Base-by-base conservation (phyloP, 2,329 filamentous ascomycete genomes). In the Helotiales sp. region DNA sequence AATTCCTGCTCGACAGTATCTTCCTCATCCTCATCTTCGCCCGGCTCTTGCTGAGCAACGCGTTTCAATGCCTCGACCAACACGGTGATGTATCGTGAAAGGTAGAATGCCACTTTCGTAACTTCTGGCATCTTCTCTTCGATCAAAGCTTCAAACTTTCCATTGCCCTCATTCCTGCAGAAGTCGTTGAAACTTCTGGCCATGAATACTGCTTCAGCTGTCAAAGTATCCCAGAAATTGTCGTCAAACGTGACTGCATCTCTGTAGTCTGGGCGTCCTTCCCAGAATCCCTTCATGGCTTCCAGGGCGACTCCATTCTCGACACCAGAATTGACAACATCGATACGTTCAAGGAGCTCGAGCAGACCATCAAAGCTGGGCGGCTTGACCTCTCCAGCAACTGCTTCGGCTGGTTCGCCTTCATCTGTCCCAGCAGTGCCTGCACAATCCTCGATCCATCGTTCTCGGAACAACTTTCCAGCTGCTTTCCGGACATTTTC, bases 371-470 rank as follows among this genome's bases (percentile, higher is more conserved):
- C 88, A 9, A 95, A 82, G 59, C 81, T 93, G 0, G 90, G 89
- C 1, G 81, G 80, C 1, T 83, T 80, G 5, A 83, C 75, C 58
- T 85, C 80, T 54, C 72, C 70, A 33, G 69, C 69, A 15, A 64
- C 60, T 15, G 68, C 67, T 15, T 75, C 75, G 5, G 81, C 79
- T 31, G 24, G 51, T 48, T 81, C 81, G 29, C 82, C 82, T 9
- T 81, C 76, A 36, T 84, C 83, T 17, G 80, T 79, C 34, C 86
- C 82, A 7, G 81, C 77, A 1, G 83, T 79, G 2, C 88, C 88
- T 5, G 90, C 92, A 67, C 93, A 97, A 69, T 98, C 91, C 70
- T 98, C 93, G 60, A 99, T 93, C 95, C 95, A 99, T n/a, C 91
- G 85, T 70, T 97, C 93, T 60, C 89, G 86, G 76, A 99, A 99